phyloP scores from a whole-genome alignment of 2,329 filamentous ascomycete species.

The Penicillium sp. region DNA sequence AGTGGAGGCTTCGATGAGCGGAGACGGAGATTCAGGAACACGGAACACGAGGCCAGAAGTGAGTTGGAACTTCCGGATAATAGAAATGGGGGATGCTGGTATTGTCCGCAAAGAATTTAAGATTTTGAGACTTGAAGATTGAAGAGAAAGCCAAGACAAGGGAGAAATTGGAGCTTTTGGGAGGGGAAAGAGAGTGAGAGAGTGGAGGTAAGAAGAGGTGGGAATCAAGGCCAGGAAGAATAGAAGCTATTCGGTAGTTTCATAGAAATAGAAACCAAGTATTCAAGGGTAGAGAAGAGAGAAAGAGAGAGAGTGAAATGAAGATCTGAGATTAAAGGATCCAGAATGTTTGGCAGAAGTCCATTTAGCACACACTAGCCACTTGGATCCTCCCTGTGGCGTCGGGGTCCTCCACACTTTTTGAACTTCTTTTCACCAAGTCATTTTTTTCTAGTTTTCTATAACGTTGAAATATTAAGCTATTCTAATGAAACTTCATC shows the following conservation, averaged over 20 bases:
- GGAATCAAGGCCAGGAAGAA: neutral
- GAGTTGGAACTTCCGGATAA: conserved; percentile 1
- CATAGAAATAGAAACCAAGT: neutral
- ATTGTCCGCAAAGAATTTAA: neutral
- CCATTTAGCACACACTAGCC: conserved; percentile 13
- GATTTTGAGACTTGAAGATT: neutral
- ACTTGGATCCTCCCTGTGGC: conserved; percentile 11
- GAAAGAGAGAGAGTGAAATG: conserved; percentile 11
- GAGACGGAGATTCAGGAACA: conserved; percentile 7
- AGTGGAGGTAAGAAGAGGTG: conserved; percentile 5
- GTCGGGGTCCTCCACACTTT: conserved; percentile 6
- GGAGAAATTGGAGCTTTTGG: conserved; percentile 4
- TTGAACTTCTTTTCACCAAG: neutral
- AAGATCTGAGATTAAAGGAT: conserved; percentile 17
- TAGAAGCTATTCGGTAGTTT: neutral
- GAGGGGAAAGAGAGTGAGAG: conserved; percentile 10
- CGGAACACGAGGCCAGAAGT: conserved; percentile 10
- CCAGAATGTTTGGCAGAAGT: conserved; percentile 12
- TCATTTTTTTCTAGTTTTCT: neutral
- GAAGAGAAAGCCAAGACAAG: conserved; percentile 7
- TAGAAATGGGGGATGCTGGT: neutral
- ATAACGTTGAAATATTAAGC: neutral
- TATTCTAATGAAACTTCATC: neutral
- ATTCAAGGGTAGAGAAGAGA: neutral
- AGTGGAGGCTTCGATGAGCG: conserved; percentile 13